A percentile compares a stretch with the other conserved stretches of the same genome.
These are phyloP conservation scores for Cadophora sp. DNA, from an alignment of 2,329 filamentous ascomycete species.

Conservation along the genomic window DNA sequence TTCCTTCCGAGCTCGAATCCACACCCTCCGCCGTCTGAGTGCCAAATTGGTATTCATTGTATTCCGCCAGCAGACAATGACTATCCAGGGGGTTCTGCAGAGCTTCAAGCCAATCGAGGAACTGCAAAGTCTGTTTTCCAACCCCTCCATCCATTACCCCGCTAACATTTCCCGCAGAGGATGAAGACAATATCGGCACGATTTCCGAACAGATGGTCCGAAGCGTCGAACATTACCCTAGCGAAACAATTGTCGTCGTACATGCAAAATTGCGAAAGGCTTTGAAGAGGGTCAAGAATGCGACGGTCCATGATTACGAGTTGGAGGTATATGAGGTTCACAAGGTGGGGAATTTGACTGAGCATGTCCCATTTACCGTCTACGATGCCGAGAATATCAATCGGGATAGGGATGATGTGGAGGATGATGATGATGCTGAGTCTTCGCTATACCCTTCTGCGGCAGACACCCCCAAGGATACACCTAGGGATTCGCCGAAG, in stretches of 20 bases:
- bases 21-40: constrained; percentile 83
- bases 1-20: constrained; percentile 72
- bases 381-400: constrained; percentile 71
- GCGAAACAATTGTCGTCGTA: constrained; percentile 80
- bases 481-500: constrained; percentile 14
- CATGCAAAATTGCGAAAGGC: constrained; percentile 76
- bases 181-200: constrained; percentile 51
- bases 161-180: constrained; percentile 28
- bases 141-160: neutral
- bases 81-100: constrained; percentile 81
- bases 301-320: constrained; percentile 78
- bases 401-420: constrained; percentile 59
- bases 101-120: constrained; percentile 36
- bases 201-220: constrained; percentile 79
- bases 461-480: constrained; percentile 14
- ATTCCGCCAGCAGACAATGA: constrained; percentile 82
- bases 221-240: constrained; percentile 83
- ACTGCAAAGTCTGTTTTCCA: constrained; percentile 32
- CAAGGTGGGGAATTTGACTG: constrained; percentile 65
- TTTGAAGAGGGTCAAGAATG: constrained; percentile 76
- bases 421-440: constrained; percentile 54
- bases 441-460: constrained; percentile 21
- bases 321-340: constrained; percentile 72
- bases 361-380: constrained; percentile 71
- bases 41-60: constrained; percentile 84